Conservation (phyloP, 2,329 filamentous ascomycete species). For the Kalmusia sp. region DNA sequence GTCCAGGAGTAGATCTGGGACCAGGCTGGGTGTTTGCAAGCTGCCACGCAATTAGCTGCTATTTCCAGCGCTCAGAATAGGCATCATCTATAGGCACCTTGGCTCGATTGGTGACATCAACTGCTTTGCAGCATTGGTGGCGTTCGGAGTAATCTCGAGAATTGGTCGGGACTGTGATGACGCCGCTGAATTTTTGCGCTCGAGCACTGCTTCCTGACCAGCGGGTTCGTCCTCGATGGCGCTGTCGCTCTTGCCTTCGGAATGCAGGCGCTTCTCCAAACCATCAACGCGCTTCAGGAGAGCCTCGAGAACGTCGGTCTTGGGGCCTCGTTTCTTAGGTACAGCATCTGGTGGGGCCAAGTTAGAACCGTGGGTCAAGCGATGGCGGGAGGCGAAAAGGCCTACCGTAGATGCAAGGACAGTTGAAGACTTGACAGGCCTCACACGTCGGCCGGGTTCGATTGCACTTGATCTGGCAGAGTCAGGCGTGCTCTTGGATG, state of each 20-base stretch:
- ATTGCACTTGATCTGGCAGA: slow-evolving; percentile 85
- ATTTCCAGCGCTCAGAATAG: slow-evolving; percentile 18
- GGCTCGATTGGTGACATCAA: slow-evolving; percentile 48
- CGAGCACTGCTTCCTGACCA: slow-evolving; percentile 30
- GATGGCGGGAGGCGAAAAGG: slow-evolving; percentile 12
- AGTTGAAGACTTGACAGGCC: slow-evolving; percentile 88
- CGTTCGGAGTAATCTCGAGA: slow-evolving; percentile 34
- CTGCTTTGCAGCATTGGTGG: slow-evolving; percentile 30
- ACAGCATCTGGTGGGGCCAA: slow-evolving; percentile 71
- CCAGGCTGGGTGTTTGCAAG: slow-evolving; percentile 54
- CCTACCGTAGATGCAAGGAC: slow-evolving; percentile 84
- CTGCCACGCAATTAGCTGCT: slow-evolving; percentile 28
- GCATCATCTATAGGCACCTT: slow-evolving; percentile 34
- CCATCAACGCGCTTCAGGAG: slow-evolving; percentile 85
- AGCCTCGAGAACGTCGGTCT: slow-evolving; percentile 87
- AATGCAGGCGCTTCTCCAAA: slow-evolving; percentile 78
- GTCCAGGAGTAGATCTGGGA: slow-evolving; percentile 72
- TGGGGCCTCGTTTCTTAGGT: slow-evolving; percentile 87
- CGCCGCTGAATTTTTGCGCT: slow-evolving; percentile 28
- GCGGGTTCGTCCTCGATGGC: slow-evolving; percentile 36
- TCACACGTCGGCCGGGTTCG: slow-evolving; percentile 83
- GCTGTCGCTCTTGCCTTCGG: slow-evolving; percentile 55
- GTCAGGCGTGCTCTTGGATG: slow-evolving; percentile 19
- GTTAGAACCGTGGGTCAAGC: slow-evolving; percentile 12
- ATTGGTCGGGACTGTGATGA: slow-evolving; percentile 28